Evolutionary conservation across 108 stramenopile species (phyloP), one percentile per base, ranked within the genome.

Genomic region (Conticribra weissflogii): DNA sequence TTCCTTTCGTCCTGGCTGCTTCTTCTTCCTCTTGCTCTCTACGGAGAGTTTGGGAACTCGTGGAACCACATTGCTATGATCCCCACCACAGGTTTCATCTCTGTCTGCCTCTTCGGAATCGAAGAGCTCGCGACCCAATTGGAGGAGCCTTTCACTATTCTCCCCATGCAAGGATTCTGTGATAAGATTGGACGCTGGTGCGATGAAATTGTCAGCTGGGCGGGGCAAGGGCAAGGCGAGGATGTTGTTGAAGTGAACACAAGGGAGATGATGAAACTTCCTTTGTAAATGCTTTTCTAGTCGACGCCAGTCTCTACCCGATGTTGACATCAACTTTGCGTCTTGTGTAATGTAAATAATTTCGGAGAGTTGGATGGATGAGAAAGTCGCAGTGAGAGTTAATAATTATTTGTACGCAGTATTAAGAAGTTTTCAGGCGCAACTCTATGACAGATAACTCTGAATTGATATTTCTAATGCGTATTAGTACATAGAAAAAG

Each of bases 131-230:
- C 83, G 2, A 81, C 82, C 29, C 87, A 88, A 41, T 46, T 93
- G 51, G 92, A 93, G 66, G 89, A 93, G 68, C 92, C 92, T 3
- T 90, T 93, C 61, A 88, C 81, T 23, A 87, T 93, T 45, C 67
- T 93, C 16, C 92, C 92, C 15, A 83, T 85, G 85, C 89, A 88
- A 54, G 83, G 70, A n/a, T 91, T 88, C 59, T 88, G 90, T 66
- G 90, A 91, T 55, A 87, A 83, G 63, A 87, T 89, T 74, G 68
- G 71, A 17, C 52, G 18, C 12, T 59, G 58, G 57, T 74, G 73
- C 54, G 73, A 74, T 61, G 73, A 74, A 32, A 74, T 74, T 54
- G 73, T 74, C 17, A 74, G 73, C 51, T 74, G 73, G 73, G 65
- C 64, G 23, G 73, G 65, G 0, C 59, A 60, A 31, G 73, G 73